phyloP scores from a whole-genome alignment of 2,329 filamentous ascomycete species.

The Rhynchosporium secalis region DNA sequence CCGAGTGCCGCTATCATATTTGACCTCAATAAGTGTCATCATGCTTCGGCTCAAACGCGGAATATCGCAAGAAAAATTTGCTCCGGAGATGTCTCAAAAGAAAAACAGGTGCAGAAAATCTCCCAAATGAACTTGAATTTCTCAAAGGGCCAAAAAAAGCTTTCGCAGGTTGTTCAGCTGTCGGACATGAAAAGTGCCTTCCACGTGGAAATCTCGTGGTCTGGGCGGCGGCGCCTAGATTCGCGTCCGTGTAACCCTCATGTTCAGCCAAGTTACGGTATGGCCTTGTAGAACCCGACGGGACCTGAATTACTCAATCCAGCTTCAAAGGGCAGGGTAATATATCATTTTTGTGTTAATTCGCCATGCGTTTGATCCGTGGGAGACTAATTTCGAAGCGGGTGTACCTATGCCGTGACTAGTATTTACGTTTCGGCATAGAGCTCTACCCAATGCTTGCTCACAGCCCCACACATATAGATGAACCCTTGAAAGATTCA shows the following conservation, averaged over 20 bases:
- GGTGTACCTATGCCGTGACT: slow-evolving; percentile 15
- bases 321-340: slow-evolving; percentile 1
- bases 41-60: not conserved
- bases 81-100: slow-evolving; percentile 14
- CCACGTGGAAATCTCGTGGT: slow-evolving; percentile 13
- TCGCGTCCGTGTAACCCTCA: slow-evolving; percentile 4
- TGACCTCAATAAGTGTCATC: slow-evolving; percentile 8
- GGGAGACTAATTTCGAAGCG: slow-evolving; percentile 14
- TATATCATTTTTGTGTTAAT: slow-evolving; percentile 9
- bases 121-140: not conserved
- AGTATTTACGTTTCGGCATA: not conserved
- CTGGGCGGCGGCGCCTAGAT: slow-evolving; percentile 1
- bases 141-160: not conserved
- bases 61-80: not conserved
- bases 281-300: not conserved
- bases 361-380: slow-evolving; percentile 24
- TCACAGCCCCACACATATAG: not conserved
- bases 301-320: slow-evolving; percentile 2
- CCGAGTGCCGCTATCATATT: slow-evolving; percentile 14
- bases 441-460: not conserved
- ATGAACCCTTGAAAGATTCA: not conserved
- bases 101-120: not conserved
- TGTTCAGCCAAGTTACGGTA: not conserved
- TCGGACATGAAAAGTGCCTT: not conserved
- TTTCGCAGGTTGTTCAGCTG: slow-evolving; percentile 1